phyloP scores from a whole-genome alignment of 2,329 filamentous ascomycete genomes.

The Monosporascus sp. region DNA sequence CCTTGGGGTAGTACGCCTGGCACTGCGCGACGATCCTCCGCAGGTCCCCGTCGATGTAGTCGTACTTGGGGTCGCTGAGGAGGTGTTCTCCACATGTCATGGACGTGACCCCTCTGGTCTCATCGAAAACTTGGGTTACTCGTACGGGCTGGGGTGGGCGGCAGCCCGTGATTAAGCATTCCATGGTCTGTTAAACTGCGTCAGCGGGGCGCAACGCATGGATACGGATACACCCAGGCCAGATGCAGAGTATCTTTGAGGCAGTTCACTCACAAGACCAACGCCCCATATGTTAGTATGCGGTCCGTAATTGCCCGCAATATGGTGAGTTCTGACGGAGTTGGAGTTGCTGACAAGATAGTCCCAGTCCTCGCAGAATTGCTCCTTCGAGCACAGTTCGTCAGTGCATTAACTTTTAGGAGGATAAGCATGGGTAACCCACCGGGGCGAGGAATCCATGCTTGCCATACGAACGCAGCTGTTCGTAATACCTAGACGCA shows the following conservation, averaged over 20 bases:
- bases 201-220: neutral
- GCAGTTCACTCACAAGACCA: slow-evolving; percentile 5
- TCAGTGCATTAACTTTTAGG: neutral
- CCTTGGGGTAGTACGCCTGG: neutral
- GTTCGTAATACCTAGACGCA: slow-evolving; percentile 10
- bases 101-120: neutral
- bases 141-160: too few species aligned
- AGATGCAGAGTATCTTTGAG: neutral
- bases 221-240: too few species aligned
- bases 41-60: neutral
- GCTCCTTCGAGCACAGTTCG: slow-evolving; percentile 5
- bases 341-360: slow-evolving; percentile 2
- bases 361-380: slow-evolving; percentile 15
- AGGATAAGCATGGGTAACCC: neutral
- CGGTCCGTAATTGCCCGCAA: slow-evolving; percentile 11
- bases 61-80: neutral
- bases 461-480: slow-evolving; percentile 4
- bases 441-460: slow-evolving; percentile 9
- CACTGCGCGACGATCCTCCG: neutral
- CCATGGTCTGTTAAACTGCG: neutral
- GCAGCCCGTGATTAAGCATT: neutral
- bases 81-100: neutral
- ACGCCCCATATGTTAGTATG: slow-evolving; percentile 15
- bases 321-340: neutral
- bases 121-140: neutral